A percentile compares a stretch with the other conserved stretches of the same genome.
Conservation (phyloP, 352 stramenopile species). For the Globisporangium radiosum region DNA sequence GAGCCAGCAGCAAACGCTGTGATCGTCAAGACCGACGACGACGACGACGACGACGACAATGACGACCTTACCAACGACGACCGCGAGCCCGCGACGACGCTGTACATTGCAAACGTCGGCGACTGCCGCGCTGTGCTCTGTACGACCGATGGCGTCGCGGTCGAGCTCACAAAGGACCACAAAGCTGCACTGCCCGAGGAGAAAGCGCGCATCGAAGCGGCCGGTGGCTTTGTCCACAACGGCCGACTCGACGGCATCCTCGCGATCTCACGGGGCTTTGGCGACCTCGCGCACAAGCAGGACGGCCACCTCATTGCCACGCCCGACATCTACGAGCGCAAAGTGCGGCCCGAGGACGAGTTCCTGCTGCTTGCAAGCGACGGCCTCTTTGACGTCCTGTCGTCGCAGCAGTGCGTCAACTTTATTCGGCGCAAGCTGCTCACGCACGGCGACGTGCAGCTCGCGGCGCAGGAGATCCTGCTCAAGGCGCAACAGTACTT, state of each 20-base stretch:
- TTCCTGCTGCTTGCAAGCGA: slow-evolving; percentile 90
- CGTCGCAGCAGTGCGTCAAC: slow-evolving; percentile 88
- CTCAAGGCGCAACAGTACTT: slow-evolving; percentile 86
- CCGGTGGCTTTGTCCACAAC: slow-evolving; percentile 86
- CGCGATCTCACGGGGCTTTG: slow-evolving; percentile 84
- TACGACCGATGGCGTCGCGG: slow-evolving; percentile 53
- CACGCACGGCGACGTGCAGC: slow-evolving; percentile 84
- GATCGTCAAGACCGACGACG: slow-evolving; percentile 4
- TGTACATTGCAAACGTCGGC: slow-evolving; percentile 86
- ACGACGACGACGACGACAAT: neutral
- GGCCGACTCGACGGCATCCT: slow-evolving; percentile 83
- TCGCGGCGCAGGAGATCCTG: slow-evolving; percentile 82
- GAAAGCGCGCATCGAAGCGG: slow-evolving; percentile 70
- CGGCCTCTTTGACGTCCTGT: slow-evolving; percentile 88
- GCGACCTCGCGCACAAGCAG: slow-evolving; percentile 85
- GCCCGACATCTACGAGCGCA: slow-evolving; percentile 73
- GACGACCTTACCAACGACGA: slow-evolving; percentile 18
- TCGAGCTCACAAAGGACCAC: slow-evolving; percentile 85
- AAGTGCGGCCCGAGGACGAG: slow-evolving; percentile 62
- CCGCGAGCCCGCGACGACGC: slow-evolving; percentile 21
- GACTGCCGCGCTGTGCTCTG: slow-evolving; percentile 88
- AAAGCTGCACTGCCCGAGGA: slow-evolving; percentile 77
- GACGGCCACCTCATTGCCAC: slow-evolving; percentile 80
- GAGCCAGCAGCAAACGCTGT: slow-evolving; percentile 16
- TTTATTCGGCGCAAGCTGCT: slow-evolving; percentile 86